Evolutionary conservation across 306 rosid genomes (phyloP).

Genomic region (Trifolium repens): DNA sequence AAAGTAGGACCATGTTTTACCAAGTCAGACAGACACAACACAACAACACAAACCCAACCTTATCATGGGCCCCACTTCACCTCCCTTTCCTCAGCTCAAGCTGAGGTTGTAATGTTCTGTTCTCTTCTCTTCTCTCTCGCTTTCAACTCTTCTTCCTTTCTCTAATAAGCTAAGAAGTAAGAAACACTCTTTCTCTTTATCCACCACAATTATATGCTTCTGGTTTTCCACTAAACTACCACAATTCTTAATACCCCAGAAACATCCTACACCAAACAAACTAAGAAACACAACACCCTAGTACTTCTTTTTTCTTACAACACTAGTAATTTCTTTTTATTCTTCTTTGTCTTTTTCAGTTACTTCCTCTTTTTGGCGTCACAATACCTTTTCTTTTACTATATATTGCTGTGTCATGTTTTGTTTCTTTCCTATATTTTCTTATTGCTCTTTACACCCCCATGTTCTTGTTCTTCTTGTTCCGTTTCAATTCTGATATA

Average conservation of each 20-base stretch:
- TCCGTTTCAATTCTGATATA: conserved; percentile 1
- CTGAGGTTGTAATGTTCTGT: neutral
- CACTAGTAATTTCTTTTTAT: neutral
- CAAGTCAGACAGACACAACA: conserved; percentile 25
- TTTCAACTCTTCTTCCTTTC: neutral
- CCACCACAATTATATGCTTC: neutral
- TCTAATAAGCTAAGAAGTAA: neutral
- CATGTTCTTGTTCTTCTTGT: neutral
- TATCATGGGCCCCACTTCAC: conserved; percentile 8
- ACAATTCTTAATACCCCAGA: conserved; percentile 40
- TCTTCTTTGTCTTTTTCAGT: neutral
- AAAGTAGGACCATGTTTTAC: conserved; percentile 20
- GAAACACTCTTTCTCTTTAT: conserved; percentile 4
- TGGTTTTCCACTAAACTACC: conserved; percentile 21
- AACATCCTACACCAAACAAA: conserved; percentile 71
- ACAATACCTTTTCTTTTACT: neutral
- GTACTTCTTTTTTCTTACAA: neutral
- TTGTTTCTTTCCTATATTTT: conserved; percentile 8
- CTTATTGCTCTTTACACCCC: conserved; percentile 13
- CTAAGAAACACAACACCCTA: conserved; percentile 26
- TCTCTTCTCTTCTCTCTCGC: neutral
- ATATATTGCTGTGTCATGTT: neutral
- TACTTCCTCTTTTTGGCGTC: conserved; percentile 19
- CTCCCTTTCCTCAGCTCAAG: conserved; percentile 15
- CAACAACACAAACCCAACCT: conserved; percentile 4